Percentiles rank a stretch among this genome's conserved stretches.
Evolutionary conservation across 2,329 filamentous ascomycete species (phyloP).

Genomic region (Neonectria punicea): DNA sequence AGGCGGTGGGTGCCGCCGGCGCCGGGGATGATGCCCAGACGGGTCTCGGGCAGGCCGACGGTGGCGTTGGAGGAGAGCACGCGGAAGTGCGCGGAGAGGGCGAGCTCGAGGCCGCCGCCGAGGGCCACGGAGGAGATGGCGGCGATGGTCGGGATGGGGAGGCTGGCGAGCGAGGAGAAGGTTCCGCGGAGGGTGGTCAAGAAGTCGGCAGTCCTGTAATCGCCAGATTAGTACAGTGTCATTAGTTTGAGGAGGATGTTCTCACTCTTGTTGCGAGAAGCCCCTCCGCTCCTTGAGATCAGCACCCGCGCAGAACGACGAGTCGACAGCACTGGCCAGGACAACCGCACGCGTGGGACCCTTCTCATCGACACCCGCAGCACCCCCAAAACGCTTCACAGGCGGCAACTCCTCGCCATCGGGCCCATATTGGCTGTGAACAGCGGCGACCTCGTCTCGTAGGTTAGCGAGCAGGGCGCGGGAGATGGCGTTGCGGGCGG

Average conservation of each 20-base stretch:
- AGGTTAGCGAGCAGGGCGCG: constrained; percentile 78
- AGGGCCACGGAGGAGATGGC: constrained; percentile 88
- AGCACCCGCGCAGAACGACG: constrained; percentile 92
- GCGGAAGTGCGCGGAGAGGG: constrained; percentile 88
- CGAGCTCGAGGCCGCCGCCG: constrained; percentile 93
- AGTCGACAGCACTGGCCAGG: constrained; percentile 84
- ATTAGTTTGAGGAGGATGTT: constrained; percentile 43
- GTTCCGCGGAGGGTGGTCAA: constrained; percentile 80
- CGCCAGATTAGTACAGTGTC: neutral
- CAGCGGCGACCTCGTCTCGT: constrained; percentile 75
- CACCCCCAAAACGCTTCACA: constrained; percentile 56
- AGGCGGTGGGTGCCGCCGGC: constrained; percentile 93
- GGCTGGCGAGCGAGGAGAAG: constrained; percentile 75
- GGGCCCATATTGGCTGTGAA: constrained; percentile 71
- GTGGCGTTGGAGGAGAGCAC: constrained; percentile 82
- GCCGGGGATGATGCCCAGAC: constrained; percentile 92
- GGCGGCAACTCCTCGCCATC: constrained; percentile 62
- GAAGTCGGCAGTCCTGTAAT: constrained; percentile 78
- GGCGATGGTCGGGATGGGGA: constrained; percentile 90
- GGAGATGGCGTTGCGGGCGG: constrained; percentile 92
- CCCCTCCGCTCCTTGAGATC: constrained; percentile 88
- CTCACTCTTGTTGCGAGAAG: constrained; percentile 83
- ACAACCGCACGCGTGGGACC: constrained; percentile 82
- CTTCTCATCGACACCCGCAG: constrained; percentile 55
- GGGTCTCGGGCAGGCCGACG: constrained; percentile 89